Evolutionary conservation across 75 land plant species (phyloP).

Genomic region (Selaginella moellendorffii): DNA sequence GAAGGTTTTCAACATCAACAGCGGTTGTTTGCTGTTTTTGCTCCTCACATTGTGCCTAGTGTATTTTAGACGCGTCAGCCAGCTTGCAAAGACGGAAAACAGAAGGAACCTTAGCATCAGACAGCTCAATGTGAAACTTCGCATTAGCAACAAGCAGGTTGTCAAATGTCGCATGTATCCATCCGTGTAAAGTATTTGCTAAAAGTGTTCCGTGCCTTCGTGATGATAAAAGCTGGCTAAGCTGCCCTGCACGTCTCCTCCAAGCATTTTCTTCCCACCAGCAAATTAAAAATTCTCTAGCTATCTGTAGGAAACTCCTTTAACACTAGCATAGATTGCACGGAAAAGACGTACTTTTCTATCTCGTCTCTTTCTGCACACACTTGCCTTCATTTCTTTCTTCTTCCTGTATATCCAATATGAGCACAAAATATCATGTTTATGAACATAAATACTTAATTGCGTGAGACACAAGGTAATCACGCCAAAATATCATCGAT

Average conservation of each 20-base stretch:
- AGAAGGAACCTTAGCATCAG: slow-evolving; percentile 22
- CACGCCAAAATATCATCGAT: slow-evolving; percentile 26
- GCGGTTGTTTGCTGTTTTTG: slow-evolving; percentile 30
- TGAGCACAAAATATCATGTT: not conserved
- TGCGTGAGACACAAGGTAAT: slow-evolving; percentile 22
- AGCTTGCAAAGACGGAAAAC: slow-evolving; percentile 7
- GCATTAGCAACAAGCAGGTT: slow-evolving; percentile 23
- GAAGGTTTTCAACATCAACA: slow-evolving; percentile 31
- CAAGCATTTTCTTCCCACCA: slow-evolving; percentile 35
- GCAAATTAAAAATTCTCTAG: slow-evolving; percentile 6
- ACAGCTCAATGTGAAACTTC: slow-evolving; percentile 23
- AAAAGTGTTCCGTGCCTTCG: slow-evolving; percentile 21
- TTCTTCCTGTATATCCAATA: slow-evolving; percentile 15
- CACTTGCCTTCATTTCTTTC: slow-evolving; percentile 16
- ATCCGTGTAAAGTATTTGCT: slow-evolving; percentile 15
- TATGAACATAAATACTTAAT: slow-evolving; percentile 13
- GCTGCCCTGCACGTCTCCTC: slow-evolving; percentile 24
- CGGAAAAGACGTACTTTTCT: slow-evolving; percentile 11
- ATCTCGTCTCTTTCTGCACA: slow-evolving; percentile 15
- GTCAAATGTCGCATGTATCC: slow-evolving; percentile 35
- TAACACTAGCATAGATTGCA: not conserved
- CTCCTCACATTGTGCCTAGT: slow-evolving; percentile 25
- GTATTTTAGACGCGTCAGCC: slow-evolving; percentile 1
- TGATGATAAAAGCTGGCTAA: slow-evolving; percentile 14
- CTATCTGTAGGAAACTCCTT: slow-evolving; percentile 9